These are phyloP conservation scores for Fistulifera pelliculosa DNA, from an alignment of 108 stramenopile species.

Conservation along the genomic window DNA sequence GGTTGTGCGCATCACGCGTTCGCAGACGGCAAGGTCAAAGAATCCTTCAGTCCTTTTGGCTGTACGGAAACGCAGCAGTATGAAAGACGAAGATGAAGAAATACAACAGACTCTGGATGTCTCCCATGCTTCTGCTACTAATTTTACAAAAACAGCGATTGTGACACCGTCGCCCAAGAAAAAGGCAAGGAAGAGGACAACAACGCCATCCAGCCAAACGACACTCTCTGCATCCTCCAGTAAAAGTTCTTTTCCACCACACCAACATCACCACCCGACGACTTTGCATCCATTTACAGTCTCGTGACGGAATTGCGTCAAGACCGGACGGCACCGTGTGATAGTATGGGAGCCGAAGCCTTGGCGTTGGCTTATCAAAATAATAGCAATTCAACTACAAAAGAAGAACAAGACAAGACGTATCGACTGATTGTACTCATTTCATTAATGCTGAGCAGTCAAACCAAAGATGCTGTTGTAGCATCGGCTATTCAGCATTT, in stretches of 20 bases:
- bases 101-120: no score
- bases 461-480: slow-evolving; percentile 89
- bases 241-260: no score
- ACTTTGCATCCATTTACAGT: slow-evolving; percentile 57
- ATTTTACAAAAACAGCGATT: background rate
- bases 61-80: no score
- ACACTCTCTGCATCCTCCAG: no score
- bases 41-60: no score
- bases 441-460: slow-evolving; percentile 80
- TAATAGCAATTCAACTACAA: background rate
- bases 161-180: slow-evolving; percentile 3
- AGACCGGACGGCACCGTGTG: slow-evolving; percentile 77
- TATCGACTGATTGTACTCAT: slow-evolving; percentile 72
- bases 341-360: slow-evolving; percentile 68
- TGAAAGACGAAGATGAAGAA: no score
- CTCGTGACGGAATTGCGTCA: slow-evolving; percentile 71
- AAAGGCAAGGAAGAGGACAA: no score
- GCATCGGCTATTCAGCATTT: slow-evolving; percentile 63
- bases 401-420: slow-evolving; percentile 1
- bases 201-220: no score
- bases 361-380: slow-evolving; percentile 22
- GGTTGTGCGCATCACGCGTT: no score
- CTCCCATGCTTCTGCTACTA: no score
- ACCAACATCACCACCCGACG: slow-evolving; percentile 30
- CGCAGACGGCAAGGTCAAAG: no score